Base-by-base conservation (phyloP, 2,329 filamentous ascomycete species). In the Teratosphaeria epicoccoides region DNA sequence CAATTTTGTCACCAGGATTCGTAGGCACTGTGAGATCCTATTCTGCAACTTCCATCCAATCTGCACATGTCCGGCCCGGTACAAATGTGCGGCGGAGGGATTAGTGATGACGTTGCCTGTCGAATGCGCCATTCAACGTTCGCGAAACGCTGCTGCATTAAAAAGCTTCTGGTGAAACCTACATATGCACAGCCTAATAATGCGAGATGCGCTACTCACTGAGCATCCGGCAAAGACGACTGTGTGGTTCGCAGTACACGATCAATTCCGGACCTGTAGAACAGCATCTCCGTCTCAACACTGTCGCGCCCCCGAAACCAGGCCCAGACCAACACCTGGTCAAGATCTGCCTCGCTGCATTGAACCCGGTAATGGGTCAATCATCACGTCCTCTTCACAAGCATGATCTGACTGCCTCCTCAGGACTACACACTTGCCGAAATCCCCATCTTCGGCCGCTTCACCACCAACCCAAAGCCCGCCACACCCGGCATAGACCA, bases 361-460 rank as follows among this genome's bases (percentile, higher is more conserved):
- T 84, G 56, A 85, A 85, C 62, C 60, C 60, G 23, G 52, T 29
- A 9, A 17, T 40, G 20, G 7, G n/a, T 20, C n/a, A n/a, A n/a
- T 7, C n/a, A n/a, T 6, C 33, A 20, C 17, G 1, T 7, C 10
- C 14, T 17, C 33, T 20, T 7, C 6, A 20, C n/a, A 40, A 20
- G 9, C 33, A 12, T 17, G n/a, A 40, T 20, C 33, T 40, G 10
- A 40, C 33, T 17, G 9, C 14, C 14, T 6, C 33, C 14, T 6
- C 33, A 40, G 33, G 83, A 86, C 71, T 78, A 81, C 73, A 85
- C 85, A 65, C 57, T 79, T 1, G 71, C 78, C 9, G 81, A 84
- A 49, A 66, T 74, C 24, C 65, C 73, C 0, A 22, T 74, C 2
- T 51, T 77, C 17, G 43, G 64, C 1, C 67, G 70, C 3, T 55